Conservation (phyloP, 2,329 filamentous ascomycete genomes). For the Sporothrix luriei region DNA sequence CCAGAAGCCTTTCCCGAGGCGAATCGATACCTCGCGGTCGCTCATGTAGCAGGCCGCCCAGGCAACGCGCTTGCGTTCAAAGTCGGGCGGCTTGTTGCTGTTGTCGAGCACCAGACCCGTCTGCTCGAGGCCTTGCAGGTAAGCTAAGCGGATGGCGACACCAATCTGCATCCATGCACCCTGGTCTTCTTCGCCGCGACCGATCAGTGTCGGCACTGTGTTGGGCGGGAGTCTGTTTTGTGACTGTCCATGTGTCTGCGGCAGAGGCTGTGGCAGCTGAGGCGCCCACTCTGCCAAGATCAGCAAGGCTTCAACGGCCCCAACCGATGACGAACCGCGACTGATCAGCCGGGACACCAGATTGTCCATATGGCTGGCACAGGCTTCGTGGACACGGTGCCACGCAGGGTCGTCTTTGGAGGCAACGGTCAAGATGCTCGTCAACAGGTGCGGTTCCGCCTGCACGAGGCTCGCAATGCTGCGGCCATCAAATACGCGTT, state of each 20-base stretch:
- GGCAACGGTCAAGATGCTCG: constrained; percentile 69
- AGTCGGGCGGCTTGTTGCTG: constrained; percentile 50
- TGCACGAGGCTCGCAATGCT: constrained; percentile 57
- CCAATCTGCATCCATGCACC: constrained; percentile 79
- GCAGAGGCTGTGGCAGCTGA: constrained; percentile 56
- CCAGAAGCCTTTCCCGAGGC: constrained; percentile 74
- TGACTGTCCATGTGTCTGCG: background rate
- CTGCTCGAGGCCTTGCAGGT: constrained; percentile 69
- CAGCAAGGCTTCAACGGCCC: constrained; percentile 70
- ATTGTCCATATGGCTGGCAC: constrained; percentile 69
- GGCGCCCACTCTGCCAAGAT: constrained; percentile 74
- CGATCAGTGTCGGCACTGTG: constrained; percentile 48
- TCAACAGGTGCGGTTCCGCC: constrained; percentile 67
- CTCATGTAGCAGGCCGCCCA: constrained; percentile 68
- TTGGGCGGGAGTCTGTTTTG: background rate
- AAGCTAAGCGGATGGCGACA: constrained; percentile 67
- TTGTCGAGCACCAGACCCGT: constrained; percentile 64
- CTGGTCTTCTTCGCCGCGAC: constrained; percentile 71
- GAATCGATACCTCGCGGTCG: constrained; percentile 69
- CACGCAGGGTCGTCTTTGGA: constrained; percentile 70
- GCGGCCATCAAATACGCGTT: constrained; percentile 58
- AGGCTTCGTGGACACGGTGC: constrained; percentile 64
- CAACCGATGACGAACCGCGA: constrained; percentile 67
- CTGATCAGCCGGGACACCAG: constrained; percentile 68
- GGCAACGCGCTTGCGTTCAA: constrained; percentile 65